These are phyloP conservation scores for Stropharia rugosoannulata DNA, from an alignment of 768 basidiomycete species.

Conservation along the genomic window DNA sequence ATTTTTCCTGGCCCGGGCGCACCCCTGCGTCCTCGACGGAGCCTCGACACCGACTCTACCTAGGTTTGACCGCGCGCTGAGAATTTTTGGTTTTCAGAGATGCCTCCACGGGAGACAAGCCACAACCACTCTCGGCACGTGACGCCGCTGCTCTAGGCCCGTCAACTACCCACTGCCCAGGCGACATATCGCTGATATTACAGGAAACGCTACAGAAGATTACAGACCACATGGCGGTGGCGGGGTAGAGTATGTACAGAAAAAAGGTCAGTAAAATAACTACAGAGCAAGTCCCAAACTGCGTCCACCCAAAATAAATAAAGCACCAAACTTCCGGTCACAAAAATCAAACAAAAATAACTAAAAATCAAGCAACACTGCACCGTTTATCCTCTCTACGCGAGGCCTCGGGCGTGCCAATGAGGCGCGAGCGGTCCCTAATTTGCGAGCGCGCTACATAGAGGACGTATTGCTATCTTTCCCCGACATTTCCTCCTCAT, in stretches of 20 bases:
- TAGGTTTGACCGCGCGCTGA: slow-evolving; percentile 14
- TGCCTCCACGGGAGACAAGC: slow-evolving; percentile 7
- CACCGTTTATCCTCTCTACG: slow-evolving; percentile 35
- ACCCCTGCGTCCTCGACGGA: not conserved
- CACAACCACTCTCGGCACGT: slow-evolving; percentile 12
- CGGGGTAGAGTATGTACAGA: no score
- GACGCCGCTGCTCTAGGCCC: slow-evolving; percentile 2
- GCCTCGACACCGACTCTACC: not conserved
- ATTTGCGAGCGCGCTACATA: slow-evolving; percentile 28
- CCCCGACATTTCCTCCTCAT: not conserved
- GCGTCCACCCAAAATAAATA: not conserved
- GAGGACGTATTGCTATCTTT: slow-evolving; percentile 7
- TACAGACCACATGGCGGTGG: no score
- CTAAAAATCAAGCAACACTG: slow-evolving; percentile 28
- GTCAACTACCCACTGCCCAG: not conserved
- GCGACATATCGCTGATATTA: not conserved
- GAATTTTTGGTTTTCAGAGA: slow-evolving; percentile 16
- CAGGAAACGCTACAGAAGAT: not conserved
- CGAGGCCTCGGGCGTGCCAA: slow-evolving; percentile 36
- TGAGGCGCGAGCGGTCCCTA: slow-evolving; percentile 31
- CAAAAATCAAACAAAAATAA: not conserved
- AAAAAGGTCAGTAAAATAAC: not conserved
- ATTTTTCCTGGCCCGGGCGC: not conserved
- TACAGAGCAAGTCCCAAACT: not conserved
- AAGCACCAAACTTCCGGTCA: not conserved